Conservation (phyloP, 495 filamentous ascomycete species). For the Podospora sp. region DNA sequence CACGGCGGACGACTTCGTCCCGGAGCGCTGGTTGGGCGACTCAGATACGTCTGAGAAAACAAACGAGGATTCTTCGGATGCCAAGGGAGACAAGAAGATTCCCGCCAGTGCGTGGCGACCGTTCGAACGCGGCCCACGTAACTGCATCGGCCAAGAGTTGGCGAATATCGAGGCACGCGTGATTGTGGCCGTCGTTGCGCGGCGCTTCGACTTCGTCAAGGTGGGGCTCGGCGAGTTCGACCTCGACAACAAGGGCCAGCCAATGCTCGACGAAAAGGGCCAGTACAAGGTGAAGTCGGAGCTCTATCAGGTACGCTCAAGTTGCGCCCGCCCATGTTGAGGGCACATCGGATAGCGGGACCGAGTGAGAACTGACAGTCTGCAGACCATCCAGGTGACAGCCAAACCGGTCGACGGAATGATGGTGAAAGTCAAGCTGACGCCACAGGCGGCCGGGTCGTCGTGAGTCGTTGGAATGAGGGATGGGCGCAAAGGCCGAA, state of each 20-base stretch:
- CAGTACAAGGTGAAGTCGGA: constrained; percentile 45
- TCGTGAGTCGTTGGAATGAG: not conserved
- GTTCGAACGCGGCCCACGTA: constrained; percentile 58
- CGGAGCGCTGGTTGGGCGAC: constrained; percentile 64
- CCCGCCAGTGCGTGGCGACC: constrained; percentile 52
- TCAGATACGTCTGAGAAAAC: constrained; percentile 27
- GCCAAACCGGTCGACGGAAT: constrained; percentile 42
- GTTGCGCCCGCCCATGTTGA: constrained; percentile 19
- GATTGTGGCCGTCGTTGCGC: constrained; percentile 41
- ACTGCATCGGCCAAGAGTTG: constrained; percentile 62
- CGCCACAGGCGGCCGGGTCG: not conserved
- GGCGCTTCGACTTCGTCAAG: constrained; percentile 49
- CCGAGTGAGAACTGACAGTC: constrained; percentile 11
- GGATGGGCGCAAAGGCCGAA: not conserved
- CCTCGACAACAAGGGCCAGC: constrained; percentile 40
- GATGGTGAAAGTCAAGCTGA: constrained; percentile 37
- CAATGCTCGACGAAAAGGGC: constrained; percentile 41
- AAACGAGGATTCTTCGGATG: constrained; percentile 28
- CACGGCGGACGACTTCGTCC: constrained; percentile 59
- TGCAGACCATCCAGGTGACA: constrained; percentile 39
- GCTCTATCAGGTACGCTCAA: constrained; percentile 53
- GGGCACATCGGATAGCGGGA: not conserved
- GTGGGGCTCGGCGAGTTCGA: constrained; percentile 47
- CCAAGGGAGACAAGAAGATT: constrained; percentile 24
- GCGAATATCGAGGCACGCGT: constrained; percentile 47